Evolutionary conservation across 768 basidiomycete genomes (phyloP).

Genomic region (Suillus americanus): DNA sequence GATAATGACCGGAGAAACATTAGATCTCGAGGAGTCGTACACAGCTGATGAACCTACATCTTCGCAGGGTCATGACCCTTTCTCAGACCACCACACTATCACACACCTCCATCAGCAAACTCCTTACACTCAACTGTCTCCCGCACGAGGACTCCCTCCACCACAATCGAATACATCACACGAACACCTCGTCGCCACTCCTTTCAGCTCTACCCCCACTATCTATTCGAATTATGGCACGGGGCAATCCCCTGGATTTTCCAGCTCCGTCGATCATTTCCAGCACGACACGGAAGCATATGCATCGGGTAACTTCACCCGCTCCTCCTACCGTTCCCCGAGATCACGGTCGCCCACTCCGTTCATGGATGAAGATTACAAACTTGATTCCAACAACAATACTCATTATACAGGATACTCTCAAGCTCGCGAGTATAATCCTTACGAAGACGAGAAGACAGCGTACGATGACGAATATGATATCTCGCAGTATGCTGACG

Average conservation of each 20-base stretch:
- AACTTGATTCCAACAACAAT: slow-evolving; percentile 53
- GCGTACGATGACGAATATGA: slow-evolving; percentile 27
- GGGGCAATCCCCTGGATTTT: slow-evolving; percentile 34
- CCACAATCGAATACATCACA: slow-evolving; percentile 16
- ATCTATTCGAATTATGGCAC: slow-evolving; percentile 9
- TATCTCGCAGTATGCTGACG: slow-evolving; percentile 30
- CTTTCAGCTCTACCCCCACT: slow-evolving; percentile 23
- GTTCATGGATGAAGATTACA: slow-evolving; percentile 73
- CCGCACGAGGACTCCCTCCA: slow-evolving; percentile 29
- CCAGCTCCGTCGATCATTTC: slow-evolving; percentile 52
- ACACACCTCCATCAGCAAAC: slow-evolving; percentile 27
- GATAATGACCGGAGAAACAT: slow-evolving; percentile 64
- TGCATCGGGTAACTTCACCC: slow-evolving; percentile 58
- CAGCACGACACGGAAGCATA: slow-evolving; percentile 67
- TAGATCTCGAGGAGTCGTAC: slow-evolving; percentile 45
- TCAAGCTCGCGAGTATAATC: slow-evolving; percentile 14
- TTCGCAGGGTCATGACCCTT: slow-evolving; percentile 30
- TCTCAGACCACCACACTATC: slow-evolving; percentile 29
- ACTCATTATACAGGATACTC: slow-evolving; percentile 52
- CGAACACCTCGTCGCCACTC: slow-evolving; percentile 20
- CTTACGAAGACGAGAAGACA: slow-evolving; percentile 25
- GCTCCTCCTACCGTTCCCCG: slow-evolving; percentile 46
- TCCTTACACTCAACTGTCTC: slow-evolving; percentile 39
- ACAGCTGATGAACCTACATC: slow-evolving; percentile 12
- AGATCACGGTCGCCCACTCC: slow-evolving; percentile 80